phyloP scores from a whole-genome alignment of 2,329 filamentous ascomycete species.

The Colletotrichum paranaense region DNA sequence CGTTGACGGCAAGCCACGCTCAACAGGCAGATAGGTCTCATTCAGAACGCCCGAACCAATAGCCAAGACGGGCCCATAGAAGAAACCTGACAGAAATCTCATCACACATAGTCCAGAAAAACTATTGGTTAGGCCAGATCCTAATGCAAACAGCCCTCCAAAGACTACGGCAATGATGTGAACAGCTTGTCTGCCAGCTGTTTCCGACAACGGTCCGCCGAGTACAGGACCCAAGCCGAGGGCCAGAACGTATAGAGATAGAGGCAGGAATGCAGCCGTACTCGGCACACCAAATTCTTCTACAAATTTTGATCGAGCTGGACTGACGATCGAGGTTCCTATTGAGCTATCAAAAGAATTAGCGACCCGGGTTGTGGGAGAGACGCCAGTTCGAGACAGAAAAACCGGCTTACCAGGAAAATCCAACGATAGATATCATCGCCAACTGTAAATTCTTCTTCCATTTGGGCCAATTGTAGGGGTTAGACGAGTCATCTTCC shows the following conservation, averaged over 20 bases:
- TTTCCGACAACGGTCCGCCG: neutral
- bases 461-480: neutral
- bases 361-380: neutral
- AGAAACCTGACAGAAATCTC: neutral
- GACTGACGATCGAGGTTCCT: neutral
- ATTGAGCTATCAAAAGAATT: neutral
- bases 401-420: neutral
- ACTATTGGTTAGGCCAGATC: neutral
- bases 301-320: neutral
- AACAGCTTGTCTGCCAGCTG: neutral
- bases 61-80: neutral
- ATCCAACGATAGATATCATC: neutral
- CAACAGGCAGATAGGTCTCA: neutral
- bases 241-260: neutral
- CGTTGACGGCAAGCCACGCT: neutral
- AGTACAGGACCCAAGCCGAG: neutral
- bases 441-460: neutral
- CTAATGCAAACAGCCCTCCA: neutral
- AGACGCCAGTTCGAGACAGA: too few relatives aligned
- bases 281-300: neutral
- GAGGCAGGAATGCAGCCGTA: neutral
- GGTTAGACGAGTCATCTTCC: neutral
- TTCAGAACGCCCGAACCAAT: neutral
- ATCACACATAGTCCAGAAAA: neutral
- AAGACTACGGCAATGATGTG: neutral